phyloP scores from a whole-genome alignment of 2,329 filamentous ascomycete genomes.

The Anisogramma anomala region DNA sequence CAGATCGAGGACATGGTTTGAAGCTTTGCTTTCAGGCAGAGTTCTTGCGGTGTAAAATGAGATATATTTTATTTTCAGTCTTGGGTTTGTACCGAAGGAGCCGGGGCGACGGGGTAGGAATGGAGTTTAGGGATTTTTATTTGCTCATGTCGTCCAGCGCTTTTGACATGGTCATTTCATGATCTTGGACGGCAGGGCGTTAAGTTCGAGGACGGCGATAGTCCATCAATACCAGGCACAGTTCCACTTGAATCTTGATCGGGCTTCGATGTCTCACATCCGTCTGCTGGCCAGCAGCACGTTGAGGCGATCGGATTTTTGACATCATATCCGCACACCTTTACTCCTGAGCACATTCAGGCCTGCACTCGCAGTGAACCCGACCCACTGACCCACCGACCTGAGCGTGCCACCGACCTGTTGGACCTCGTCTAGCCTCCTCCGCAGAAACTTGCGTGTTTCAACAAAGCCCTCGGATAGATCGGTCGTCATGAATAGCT shows the following conservation, averaged over 20 bases:
- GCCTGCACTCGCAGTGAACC: slow-evolving; percentile 65
- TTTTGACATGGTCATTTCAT: no score
- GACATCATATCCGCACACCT: slow-evolving; percentile 60
- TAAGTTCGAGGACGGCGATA: neutral
- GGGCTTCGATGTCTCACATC: no score
- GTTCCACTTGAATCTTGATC: neutral
- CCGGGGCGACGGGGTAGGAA: neutral
- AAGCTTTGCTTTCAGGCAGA: slow-evolving; percentile 3
- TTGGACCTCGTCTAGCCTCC: slow-evolving; percentile 59
- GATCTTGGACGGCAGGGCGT: neutral
- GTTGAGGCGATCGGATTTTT: no score
- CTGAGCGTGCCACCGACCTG: slow-evolving; percentile 50
- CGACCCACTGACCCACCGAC: slow-evolving; percentile 63
- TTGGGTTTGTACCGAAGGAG: no score
- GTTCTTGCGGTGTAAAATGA: no score
- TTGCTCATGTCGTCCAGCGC: neutral
- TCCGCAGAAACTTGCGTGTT: slow-evolving; percentile 68
- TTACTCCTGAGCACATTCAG: slow-evolving; percentile 81
- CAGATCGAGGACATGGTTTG: slow-evolving; percentile 25
- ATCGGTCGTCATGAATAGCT: slow-evolving; percentile 93
- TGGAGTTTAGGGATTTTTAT: neutral
- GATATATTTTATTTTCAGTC: no score
- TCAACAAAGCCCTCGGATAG: slow-evolving; percentile 58
- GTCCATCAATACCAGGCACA: neutral
- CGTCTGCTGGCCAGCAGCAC: no score